Base-by-base conservation (phyloP, 1,139 yeast genomes). In the Torulaspora pretoriensis region DNA sequence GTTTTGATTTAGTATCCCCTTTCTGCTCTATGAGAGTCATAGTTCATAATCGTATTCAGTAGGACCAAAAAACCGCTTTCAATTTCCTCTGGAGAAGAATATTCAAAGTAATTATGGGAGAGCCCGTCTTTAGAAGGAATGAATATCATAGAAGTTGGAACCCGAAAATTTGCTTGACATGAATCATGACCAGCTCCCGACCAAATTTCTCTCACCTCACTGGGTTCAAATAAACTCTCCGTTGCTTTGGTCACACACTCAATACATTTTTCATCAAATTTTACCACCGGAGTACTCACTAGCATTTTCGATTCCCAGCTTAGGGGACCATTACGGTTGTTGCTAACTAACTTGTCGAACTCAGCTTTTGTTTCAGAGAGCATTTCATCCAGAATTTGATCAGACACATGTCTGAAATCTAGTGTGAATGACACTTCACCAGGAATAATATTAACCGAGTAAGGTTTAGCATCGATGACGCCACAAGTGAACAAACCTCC, bases 151-250 rank as follows among this genome's bases (percentile, higher is more conserved):
- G 86, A 77, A 0, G 89, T 81, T 22, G 90, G 89, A 29, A 78
- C 74, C 38, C 73, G 70, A 7, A 66, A 55, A 26, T 77, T 71
- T 3, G 83, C 77, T 27, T 77, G 72, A 54, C 87, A 80, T 3
- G 84, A 77, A 58, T 83, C 90, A 57, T 83, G 89, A 14, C 86
- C 88, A 3, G 88, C 87, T 28, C 89, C 89, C 54, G 83, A 77
- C 37, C 75, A 73, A 41, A 83, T 77, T 28, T 68, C 71, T 46
- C 70, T 64, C 25, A 69, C 65, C 16, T 71, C 60, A 2, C 67
- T 69, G 25, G 65, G 63, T 4, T 79, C 79, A 47, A 73, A 77
- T 24, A 77, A 59, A 32, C 71, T 77, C 19, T 60, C 51, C 0
- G 87, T 81, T 12, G 83, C 69, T 26, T 71, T 68, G 36, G 68